A percentile compares a stretch with the other conserved stretches of the same genome.
Evolutionary conservation across 2,329 filamentous ascomycete genomes (phyloP).

Genomic region (Botrytis pseudocinerea): DNA sequence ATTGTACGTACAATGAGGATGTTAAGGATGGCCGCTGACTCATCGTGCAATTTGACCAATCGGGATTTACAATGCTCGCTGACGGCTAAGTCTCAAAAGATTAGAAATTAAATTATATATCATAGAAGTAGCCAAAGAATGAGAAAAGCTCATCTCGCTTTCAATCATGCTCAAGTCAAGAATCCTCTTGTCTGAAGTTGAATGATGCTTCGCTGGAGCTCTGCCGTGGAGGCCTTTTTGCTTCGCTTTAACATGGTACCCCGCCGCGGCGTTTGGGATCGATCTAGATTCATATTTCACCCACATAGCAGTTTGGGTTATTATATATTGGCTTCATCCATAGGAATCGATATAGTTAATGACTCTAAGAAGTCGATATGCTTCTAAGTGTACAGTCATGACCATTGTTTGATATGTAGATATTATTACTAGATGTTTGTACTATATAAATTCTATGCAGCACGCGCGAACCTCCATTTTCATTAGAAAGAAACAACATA

Average conservation of each 20-base stretch:
- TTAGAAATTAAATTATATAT: not conserved
- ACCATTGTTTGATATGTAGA: not conserved
- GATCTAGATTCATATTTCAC: not conserved
- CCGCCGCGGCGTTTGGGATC: not conserved
- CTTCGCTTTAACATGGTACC: not conserved
- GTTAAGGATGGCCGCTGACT: not conserved
- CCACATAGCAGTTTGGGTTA: too few species aligned
- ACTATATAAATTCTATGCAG: not conserved
- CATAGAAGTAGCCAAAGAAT: not conserved
- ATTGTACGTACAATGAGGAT: not conserved
- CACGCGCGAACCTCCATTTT: not conserved
- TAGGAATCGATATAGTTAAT: not conserved
- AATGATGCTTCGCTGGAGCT: not conserved
- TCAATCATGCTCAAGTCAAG: not conserved
- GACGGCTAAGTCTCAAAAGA: not conserved
- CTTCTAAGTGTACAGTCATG: not conserved
- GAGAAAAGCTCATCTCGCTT: not conserved
- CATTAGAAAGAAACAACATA: not conserved
- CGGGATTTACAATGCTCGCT: not conserved
- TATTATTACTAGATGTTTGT: too few species aligned
- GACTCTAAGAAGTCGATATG: too few species aligned
- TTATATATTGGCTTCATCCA: not conserved
- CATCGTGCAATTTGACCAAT: not conserved
- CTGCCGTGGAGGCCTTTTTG: not conserved
- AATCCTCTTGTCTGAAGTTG: not conserved